These are phyloP conservation scores for Pezicula carpinea DNA, from an alignment of 2,329 filamentous ascomycete genomes.

Conservation along the genomic window DNA sequence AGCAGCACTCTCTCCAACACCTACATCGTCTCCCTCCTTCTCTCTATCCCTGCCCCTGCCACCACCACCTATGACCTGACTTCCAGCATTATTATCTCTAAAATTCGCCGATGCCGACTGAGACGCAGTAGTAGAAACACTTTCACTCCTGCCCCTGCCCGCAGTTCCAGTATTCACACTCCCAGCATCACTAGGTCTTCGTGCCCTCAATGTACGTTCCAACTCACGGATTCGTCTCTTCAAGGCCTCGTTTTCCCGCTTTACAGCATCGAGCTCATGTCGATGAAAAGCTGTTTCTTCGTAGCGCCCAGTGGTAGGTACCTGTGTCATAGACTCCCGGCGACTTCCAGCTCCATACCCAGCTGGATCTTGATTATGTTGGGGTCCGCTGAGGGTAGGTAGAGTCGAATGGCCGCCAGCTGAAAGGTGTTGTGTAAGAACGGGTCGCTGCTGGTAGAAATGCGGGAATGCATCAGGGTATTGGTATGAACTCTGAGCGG, in stretches of 20 bases:
- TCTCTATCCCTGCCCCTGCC: conserved; percentile 35
- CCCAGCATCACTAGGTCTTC: conserved; percentile 32
- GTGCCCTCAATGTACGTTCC: conserved; percentile 43
- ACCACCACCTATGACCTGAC: conserved; percentile 36
- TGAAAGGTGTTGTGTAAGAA: conserved; percentile 17
- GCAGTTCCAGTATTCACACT: conserved; percentile 24
- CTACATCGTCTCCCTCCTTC: conserved; percentile 42
- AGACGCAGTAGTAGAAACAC: conserved; percentile 40
- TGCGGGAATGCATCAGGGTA: conserved; percentile 25
- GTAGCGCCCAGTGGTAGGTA: conserved; percentile 54
- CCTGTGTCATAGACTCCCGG: conserved; percentile 31
- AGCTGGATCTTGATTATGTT: conserved; percentile 1
- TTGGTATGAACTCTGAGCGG: conserved; percentile 21
- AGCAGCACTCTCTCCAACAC: conserved; percentile 58
- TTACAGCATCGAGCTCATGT: conserved; percentile 55
- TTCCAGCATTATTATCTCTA: conserved; percentile 34
- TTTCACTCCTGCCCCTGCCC: conserved; percentile 47
- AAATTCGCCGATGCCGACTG: conserved; percentile 32
- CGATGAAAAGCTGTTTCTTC: conserved; percentile 59
- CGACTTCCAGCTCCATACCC: conserved; percentile 3
- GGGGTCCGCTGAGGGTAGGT: background rate
- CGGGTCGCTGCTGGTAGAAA: conserved; percentile 23
- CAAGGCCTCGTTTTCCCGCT: conserved; percentile 59
- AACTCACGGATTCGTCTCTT: conserved; percentile 59
- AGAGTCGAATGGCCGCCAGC: conserved; percentile 10